phyloP scores from a whole-genome alignment of 345 rosid species.

The Ceriops decandra region DNA sequence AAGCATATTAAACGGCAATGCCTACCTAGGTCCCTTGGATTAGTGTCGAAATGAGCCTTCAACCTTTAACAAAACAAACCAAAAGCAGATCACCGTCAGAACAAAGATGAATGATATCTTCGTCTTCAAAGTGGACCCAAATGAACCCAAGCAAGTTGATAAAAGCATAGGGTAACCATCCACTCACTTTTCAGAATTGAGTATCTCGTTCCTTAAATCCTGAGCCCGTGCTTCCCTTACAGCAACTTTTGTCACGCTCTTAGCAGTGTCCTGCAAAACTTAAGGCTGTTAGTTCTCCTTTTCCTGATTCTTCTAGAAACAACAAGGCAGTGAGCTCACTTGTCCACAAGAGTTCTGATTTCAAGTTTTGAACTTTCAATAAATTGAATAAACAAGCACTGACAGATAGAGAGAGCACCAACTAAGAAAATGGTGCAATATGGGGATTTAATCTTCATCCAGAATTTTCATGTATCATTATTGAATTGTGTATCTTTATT shows the following conservation, averaged over 20 bases:
- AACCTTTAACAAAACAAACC: constrained; percentile 43
- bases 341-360: no score
- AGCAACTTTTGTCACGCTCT: constrained; percentile 83
- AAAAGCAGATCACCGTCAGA: neutral
- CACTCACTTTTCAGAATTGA: constrained; percentile 90
- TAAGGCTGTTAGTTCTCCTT: neutral
- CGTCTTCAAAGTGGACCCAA: neutral
- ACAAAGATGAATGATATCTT: neutral
- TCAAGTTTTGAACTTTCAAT: no score
- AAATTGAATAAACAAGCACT: no score
- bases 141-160: neutral
- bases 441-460: no score
- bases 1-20: constrained; percentile 7
- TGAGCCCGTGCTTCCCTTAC: constrained; percentile 85
- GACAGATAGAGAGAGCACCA: no score
- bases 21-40: constrained; percentile 68
- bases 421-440: no score
- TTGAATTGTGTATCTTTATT: no score
- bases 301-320: neutral
- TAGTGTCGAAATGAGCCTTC: constrained; percentile 82
- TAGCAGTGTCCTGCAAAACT: constrained; percentile 69
- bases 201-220: constrained; percentile 82
- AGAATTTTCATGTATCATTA: no score
- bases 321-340: neutral
- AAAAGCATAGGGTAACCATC: neutral